phyloP scores from a whole-genome alignment of 2,329 filamentous ascomycete genomes.

The Tolypocladium ophioglossoides region DNA sequence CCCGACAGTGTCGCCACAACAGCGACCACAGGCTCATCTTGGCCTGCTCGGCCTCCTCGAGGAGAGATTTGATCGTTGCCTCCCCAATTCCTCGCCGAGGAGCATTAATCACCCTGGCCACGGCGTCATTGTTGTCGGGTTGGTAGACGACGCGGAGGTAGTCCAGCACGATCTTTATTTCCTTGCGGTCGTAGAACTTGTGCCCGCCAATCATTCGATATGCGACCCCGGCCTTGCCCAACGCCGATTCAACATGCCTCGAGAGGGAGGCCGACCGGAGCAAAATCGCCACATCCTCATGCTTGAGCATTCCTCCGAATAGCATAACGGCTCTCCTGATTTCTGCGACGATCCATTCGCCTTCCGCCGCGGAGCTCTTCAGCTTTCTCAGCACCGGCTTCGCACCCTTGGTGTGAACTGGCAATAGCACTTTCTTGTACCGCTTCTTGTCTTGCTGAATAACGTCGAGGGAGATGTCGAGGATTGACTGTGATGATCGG shows the following conservation, averaged over 20 bases:
- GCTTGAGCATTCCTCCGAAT: slow-evolving; percentile 61
- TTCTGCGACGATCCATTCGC: slow-evolving; percentile 80
- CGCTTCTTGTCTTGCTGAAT: slow-evolving; percentile 82
- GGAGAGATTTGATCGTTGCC: slow-evolving; percentile 59
- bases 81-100: slow-evolving; percentile 76
- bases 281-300: slow-evolving; percentile 75
- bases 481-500: slow-evolving; percentile 76
- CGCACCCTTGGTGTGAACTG: slow-evolving; percentile 72
- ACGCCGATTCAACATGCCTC: slow-evolving; percentile 70
- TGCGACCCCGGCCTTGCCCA: slow-evolving; percentile 71
- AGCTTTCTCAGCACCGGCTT: slow-evolving; percentile 71
- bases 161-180: slow-evolving; percentile 79
- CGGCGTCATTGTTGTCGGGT: slow-evolving; percentile 76
- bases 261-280: slow-evolving; percentile 79
- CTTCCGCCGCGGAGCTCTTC: slow-evolving; percentile 60
- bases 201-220: slow-evolving; percentile 89
- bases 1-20: slow-evolving; percentile 45
- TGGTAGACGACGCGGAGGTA: slow-evolving; percentile 81
- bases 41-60: slow-evolving; percentile 64
- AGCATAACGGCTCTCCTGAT: slow-evolving; percentile 60
- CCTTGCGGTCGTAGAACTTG: slow-evolving; percentile 83
- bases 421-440: slow-evolving; percentile 68
- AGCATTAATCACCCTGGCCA: slow-evolving; percentile 75
- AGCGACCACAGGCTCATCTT: slow-evolving; percentile 66
- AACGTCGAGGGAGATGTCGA: slow-evolving; percentile 68